phyloP scores from a whole-genome alignment of 2,329 filamentous ascomycete species.

The Colletotrichum sp. region DNA sequence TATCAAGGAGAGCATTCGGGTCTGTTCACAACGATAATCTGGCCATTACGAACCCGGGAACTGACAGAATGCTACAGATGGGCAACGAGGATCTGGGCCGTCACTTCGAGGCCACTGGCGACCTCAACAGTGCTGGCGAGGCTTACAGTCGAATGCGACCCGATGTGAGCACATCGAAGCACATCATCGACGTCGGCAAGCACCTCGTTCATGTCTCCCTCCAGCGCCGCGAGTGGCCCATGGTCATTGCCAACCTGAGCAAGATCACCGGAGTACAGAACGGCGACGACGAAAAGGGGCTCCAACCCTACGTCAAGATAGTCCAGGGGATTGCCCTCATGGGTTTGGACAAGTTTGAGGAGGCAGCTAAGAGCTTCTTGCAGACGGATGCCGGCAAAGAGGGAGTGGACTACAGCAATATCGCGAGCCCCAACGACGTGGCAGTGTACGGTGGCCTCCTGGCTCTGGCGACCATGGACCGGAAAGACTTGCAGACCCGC shows the following conservation, averaged over 20 bases:
- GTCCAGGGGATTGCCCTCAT: constrained; percentile 56
- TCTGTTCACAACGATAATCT: constrained; percentile 44
- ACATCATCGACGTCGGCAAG: constrained; percentile 82
- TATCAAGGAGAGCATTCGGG: constrained; percentile 94
- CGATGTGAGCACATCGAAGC: constrained; percentile 82
- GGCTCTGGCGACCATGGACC: constrained; percentile 87
- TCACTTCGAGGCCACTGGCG: constrained; percentile 81
- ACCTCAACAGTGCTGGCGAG: constrained; percentile 74
- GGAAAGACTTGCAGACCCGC: constrained; percentile 72
- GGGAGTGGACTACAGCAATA: constrained; percentile 65
- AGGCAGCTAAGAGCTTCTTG: constrained; percentile 77
- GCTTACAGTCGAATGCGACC: constrained; percentile 88
- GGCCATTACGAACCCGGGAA: background rate
- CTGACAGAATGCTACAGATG: constrained; percentile 65
- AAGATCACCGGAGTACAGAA: constrained; percentile 66
- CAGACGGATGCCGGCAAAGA: constrained; percentile 50
- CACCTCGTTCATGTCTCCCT: constrained; percentile 79
- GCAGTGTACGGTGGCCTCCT: constrained; percentile 91
- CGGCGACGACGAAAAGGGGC: constrained; percentile 50
- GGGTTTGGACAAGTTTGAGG: constrained; percentile 50
- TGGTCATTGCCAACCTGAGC: constrained; percentile 61
- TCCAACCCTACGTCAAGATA: constrained; percentile 58
- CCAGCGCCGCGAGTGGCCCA: constrained; percentile 79
- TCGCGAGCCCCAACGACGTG: constrained; percentile 85
- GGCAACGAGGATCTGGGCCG: constrained; percentile 90